These are phyloP conservation scores for Leccinellum albellum DNA, from an alignment of 768 basidiomycete species.

Conservation along the genomic window DNA sequence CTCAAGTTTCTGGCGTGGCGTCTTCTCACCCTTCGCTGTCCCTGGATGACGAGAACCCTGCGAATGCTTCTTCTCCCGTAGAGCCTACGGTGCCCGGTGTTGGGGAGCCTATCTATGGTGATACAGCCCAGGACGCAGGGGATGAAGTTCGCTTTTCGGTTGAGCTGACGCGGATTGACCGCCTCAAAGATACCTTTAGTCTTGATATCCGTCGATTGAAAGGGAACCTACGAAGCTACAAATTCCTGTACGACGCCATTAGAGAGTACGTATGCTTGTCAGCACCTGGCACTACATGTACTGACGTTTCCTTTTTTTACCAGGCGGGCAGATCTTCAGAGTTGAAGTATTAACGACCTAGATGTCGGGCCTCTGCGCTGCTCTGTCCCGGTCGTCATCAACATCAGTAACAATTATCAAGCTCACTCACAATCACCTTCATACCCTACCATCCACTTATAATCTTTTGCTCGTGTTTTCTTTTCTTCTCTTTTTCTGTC, in stretches of 20 bases:
- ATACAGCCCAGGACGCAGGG: conserved; percentile 73
- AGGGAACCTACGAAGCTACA: conserved; percentile 90
- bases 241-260: conserved; percentile 84
- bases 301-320: conserved; percentile 11
- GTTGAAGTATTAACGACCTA: conserved; percentile 29
- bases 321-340: conserved; percentile 38
- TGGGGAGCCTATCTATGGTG: conserved; percentile 72
- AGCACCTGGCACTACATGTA: not conserved
- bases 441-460: conserved; percentile 31
- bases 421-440: conserved; percentile 4
- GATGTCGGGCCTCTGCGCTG: conserved; percentile 4
- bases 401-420: conserved; percentile 1
- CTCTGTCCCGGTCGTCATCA: not conserved
- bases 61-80: conserved; percentile 21
- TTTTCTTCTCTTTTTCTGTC: not conserved
- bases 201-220: conserved; percentile 90
- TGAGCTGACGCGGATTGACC: conserved; percentile 87
- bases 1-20: conserved; percentile 54
- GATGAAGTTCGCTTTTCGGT: conserved; percentile 97
- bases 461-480: conserved; percentile 14
- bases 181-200: conserved; percentile 86
- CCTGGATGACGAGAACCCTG: conserved; percentile 40
- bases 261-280: conserved; percentile 61
- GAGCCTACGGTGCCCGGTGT: conserved; percentile 37
- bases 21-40: conserved; percentile 45